Conservation (phyloP, 108 stramenopile genomes). For the Nitzschia sp. region DNA sequence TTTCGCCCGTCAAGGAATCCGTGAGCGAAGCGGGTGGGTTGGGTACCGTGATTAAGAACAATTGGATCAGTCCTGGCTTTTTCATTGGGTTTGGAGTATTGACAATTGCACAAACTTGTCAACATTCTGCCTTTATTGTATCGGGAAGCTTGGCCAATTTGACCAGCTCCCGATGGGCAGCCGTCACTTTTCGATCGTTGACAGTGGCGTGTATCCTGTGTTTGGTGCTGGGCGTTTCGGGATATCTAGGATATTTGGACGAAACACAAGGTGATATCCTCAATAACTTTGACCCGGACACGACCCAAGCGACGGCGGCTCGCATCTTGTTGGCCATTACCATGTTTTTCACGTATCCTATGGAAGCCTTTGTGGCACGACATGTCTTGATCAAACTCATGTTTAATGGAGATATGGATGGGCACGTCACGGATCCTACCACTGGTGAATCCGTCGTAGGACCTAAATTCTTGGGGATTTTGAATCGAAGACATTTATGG, state of each 20-base stretch:
- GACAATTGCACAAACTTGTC: slow-evolving; percentile 82
- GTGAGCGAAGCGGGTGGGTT: slow-evolving; percentile 70
- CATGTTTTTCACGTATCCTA: slow-evolving; percentile 85
- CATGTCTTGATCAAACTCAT: slow-evolving; percentile 73
- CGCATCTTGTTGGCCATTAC: slow-evolving; percentile 74
- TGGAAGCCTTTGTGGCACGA: slow-evolving; percentile 82
- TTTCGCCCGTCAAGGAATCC: slow-evolving; percentile 56
- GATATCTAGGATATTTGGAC: slow-evolving; percentile 80
- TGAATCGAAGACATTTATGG: slow-evolving; percentile 53
- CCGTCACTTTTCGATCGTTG: slow-evolving; percentile 62
- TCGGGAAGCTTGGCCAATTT: slow-evolving; percentile 57
- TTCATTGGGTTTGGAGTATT: slow-evolving; percentile 88
- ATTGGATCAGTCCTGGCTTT: slow-evolving; percentile 56
- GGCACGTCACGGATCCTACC: slow-evolving; percentile 17
- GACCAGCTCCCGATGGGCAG: slow-evolving; percentile 58
- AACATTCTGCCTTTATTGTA: slow-evolving; percentile 86
- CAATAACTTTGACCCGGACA: slow-evolving; percentile 71
- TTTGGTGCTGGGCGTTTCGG: slow-evolving; percentile 60
- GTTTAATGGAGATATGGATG: slow-evolving; percentile 78
- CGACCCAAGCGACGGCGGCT: slow-evolving; percentile 55
- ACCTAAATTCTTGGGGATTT: slow-evolving; percentile 40
- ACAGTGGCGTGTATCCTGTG: slow-evolving; percentile 47
- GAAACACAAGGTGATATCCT: slow-evolving; percentile 79
- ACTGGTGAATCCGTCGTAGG: slow-evolving; percentile 29
- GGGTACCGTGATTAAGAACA: slow-evolving; percentile 46